Evolutionary conservation across 1,139 yeast species (phyloP).

Genomic region (Pichia sp.): DNA sequence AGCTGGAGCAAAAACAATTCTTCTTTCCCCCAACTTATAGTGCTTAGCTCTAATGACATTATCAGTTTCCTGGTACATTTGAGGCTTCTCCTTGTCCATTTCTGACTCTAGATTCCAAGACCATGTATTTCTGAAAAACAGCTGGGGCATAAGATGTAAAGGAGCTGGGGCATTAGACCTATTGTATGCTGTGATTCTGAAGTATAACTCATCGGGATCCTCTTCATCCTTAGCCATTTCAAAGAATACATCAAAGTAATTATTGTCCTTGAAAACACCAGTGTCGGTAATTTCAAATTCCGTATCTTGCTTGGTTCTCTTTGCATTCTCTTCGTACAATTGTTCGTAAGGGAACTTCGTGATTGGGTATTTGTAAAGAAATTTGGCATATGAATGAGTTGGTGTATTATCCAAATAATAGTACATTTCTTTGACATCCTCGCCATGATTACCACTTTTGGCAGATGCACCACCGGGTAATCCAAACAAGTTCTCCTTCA

Average conservation of each 20-base stretch:
- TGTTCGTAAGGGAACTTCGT: conserved; percentile 75
- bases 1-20: conserved; percentile 78
- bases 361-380: conserved; percentile 88
- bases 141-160: conserved; percentile 78
- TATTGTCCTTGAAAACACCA: conserved; percentile 67
- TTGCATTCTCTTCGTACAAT: conserved; percentile 61
- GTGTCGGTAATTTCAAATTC: conserved; percentile 78
- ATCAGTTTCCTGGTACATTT: conserved; percentile 32
- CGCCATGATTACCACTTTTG: conserved; percentile 96
- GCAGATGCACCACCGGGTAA: conserved; percentile 84
- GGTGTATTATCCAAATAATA: conserved; percentile 89
- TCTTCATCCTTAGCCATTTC: conserved; percentile 88
- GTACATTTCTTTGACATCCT: conserved; percentile 86
- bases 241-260: conserved; percentile 84
- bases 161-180: conserved; percentile 83
- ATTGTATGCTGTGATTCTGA: conserved; percentile 86
- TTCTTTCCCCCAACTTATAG: conserved; percentile 65
- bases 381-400: conserved; percentile 89
- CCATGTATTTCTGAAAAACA: conserved; percentile 90
- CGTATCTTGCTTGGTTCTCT: conserved; percentile 52
- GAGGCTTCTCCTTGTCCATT: conserved; percentile 42
- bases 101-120: conserved; percentile 63
- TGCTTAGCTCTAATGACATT: conserved; percentile 55
- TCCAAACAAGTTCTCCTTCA: conserved; percentile 86
- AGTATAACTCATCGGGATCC: conserved; percentile 73